Evolutionary conservation across 305 asterid species (phyloP).

Genomic region (Fraxinus floribunda): DNA sequence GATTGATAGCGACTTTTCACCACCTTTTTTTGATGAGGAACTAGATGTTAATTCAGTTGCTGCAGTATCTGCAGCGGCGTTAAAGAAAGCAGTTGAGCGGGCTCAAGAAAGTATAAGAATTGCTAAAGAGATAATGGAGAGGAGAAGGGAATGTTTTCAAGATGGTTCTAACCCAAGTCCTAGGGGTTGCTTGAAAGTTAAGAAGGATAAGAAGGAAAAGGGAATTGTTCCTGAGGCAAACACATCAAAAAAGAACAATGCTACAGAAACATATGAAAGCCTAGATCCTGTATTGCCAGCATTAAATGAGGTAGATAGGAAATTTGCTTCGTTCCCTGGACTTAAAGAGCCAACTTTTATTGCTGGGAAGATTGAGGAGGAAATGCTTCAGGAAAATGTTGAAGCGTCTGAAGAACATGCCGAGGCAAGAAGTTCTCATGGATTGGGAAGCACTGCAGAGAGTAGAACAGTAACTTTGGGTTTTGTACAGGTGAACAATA

Average conservation of each 20-base stretch:
- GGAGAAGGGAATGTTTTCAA: slow-evolving; percentile 46
- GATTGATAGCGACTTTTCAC: slow-evolving; percentile 34
- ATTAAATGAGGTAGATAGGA: slow-evolving; percentile 27
- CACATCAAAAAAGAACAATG: slow-evolving; percentile 24
- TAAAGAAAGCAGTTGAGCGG: slow-evolving; percentile 82
- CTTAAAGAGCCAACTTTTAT: slow-evolving; percentile 19
- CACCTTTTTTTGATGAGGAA: slow-evolving; percentile 66
- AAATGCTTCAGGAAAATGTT: slow-evolving; percentile 31
- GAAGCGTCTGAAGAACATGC: slow-evolving; percentile 37
- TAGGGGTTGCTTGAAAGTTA: slow-evolving; percentile 36
- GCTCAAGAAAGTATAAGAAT: slow-evolving; percentile 90
- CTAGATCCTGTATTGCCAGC: slow-evolving; percentile 27
- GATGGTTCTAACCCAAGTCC: slow-evolving; percentile 42
- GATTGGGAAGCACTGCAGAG: slow-evolving; percentile 38
- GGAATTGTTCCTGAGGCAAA: slow-evolving; percentile 32
- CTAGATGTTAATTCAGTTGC: slow-evolving; percentile 78
- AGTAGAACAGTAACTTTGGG: slow-evolving; percentile 34
- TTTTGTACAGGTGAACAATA: slow-evolving; percentile 42
- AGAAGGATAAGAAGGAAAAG: slow-evolving; percentile 43
- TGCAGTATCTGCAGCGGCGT: slow-evolving; percentile 75
- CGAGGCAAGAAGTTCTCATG: slow-evolving; percentile 35
- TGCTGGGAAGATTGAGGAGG: slow-evolving; percentile 31
- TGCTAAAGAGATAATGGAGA: slow-evolving; percentile 77
- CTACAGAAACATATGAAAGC: slow-evolving; percentile 26
- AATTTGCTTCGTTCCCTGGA: slow-evolving; percentile 25